These are phyloP conservation scores for Chalaropsis ovoidea DNA, from an alignment of 2,329 filamentous ascomycete species.

Conservation along the genomic window DNA sequence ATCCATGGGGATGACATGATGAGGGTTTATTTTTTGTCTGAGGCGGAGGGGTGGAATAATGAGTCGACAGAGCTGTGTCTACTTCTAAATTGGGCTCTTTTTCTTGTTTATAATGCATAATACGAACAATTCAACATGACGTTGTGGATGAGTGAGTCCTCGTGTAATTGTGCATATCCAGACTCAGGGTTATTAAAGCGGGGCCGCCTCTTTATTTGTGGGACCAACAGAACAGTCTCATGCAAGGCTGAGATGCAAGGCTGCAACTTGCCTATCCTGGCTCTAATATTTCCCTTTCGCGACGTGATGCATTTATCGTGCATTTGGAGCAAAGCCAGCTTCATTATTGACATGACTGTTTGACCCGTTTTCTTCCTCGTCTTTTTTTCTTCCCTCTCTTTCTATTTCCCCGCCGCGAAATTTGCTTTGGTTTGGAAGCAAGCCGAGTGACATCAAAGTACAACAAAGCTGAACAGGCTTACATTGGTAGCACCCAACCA, in stretches of 20 bases:
- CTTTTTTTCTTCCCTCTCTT: neutral
- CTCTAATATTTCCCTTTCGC: slow-evolving; percentile 2
- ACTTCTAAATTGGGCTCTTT: too few species aligned
- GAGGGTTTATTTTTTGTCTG: neutral
- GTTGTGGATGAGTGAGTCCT: too few species aligned
- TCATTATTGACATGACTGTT: neutral
- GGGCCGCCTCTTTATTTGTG: neutral
- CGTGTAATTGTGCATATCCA: too few species aligned
- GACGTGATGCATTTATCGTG: slow-evolving; percentile 1
- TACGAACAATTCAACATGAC: too few species aligned
- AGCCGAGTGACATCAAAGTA: neutral
- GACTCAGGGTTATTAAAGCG: too few species aligned
- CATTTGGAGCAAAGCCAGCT: neutral
- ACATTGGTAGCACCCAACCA: neutral
- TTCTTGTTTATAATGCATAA: too few species aligned
- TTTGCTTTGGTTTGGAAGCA: neutral
- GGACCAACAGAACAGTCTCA: neutral
- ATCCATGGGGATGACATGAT: neutral
- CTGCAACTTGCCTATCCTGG: slow-evolving; percentile 4
- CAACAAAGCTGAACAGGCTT: neutral
- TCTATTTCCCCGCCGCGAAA: neutral
- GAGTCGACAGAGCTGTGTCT: too few species aligned
- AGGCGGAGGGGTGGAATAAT: neutral
- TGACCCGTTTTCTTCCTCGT: neutral
- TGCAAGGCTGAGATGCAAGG: slow-evolving; percentile 9